Evolutionary conservation across 176 grass and related monocot species (phyloP).

Genomic region (Avena insularis): DNA sequence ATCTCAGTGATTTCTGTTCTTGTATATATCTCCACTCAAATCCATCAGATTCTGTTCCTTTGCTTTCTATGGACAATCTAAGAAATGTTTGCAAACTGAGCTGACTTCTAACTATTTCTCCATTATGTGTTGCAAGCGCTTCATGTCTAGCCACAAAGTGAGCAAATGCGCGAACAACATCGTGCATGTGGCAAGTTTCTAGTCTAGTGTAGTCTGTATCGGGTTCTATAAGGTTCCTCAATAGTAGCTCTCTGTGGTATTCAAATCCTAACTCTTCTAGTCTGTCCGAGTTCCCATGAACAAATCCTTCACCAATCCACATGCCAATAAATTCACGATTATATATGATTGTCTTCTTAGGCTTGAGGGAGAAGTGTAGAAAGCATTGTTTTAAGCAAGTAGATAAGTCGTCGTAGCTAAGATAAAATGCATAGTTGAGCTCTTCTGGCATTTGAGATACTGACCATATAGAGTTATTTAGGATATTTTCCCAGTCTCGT

Average conservation of each 20-base stretch:
- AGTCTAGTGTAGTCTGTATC: no score
- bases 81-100: neutral
- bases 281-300: no score
- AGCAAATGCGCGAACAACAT: slow-evolving; percentile 17
- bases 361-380: no score
- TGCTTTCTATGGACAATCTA: neutral
- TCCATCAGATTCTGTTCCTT: neutral
- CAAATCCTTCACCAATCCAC: no score
- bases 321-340: no score
- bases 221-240: no score
- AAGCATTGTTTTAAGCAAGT: neutral
- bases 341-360: no score
- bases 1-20: slow-evolving; percentile 14
- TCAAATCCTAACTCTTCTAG: no score
- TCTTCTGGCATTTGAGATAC: no score
- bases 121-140: neutral
- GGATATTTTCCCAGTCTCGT: no score
- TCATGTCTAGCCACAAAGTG: slow-evolving; percentile 3
- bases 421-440: neutral
- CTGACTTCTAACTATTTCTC: neutral
- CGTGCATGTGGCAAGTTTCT: neutral
- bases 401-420: neutral
- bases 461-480: no score
- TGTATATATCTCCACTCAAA: neutral
- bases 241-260: no score